phyloP scores from a whole-genome alignment of 208 protist genomes.

The Crithidia thermophila region DNA sequence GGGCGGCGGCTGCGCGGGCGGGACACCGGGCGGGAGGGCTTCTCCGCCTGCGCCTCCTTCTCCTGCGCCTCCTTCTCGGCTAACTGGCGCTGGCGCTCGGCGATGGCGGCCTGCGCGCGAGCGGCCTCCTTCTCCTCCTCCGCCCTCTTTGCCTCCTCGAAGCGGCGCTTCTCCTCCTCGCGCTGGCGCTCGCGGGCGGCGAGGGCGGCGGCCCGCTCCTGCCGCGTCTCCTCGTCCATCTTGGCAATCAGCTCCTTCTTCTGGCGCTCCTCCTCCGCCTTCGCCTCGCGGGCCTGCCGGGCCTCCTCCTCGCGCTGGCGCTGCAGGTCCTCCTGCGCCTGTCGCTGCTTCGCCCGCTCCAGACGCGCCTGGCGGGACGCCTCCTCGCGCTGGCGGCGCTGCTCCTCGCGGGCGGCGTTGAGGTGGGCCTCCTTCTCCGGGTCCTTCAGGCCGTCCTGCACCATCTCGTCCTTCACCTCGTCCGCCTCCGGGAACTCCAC shows the following conservation, averaged over 20 bases:
- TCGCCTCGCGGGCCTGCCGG: constrained; percentile 28
- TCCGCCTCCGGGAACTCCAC: constrained; percentile 67
- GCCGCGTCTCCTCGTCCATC: constrained; percentile 47
- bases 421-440: constrained; percentile 25
- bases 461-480: constrained; percentile 60
- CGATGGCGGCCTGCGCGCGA: constrained; percentile 42
- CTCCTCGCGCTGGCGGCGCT: constrained; percentile 28
- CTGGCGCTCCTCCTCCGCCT: constrained; percentile 36
- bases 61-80: constrained; percentile 24
- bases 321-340: constrained; percentile 31
- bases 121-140: constrained; percentile 53
- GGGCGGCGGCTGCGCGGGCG: constrained; percentile 52
- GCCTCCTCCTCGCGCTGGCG: constrained; percentile 37
- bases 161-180: constrained; percentile 44
- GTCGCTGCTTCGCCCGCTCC: constrained; percentile 25
- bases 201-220: constrained; percentile 31
- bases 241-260: constrained; percentile 35
- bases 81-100: constrained; percentile 30
- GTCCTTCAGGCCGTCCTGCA: constrained; percentile 24
- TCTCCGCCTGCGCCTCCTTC: constrained; percentile 15
- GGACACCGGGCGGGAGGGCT: constrained; percentile 31
- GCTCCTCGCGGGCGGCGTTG: constrained; percentile 14
- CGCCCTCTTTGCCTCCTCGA: constrained; percentile 31
- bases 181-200: constrained; percentile 36
- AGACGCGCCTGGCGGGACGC: constrained; percentile 15